Evolutionary conservation across 495 filamentous ascomycete genomes (phyloP), one percentile per base, ranked within the genome.

Genomic region (Penicillium macrosclerotiorum): DNA sequence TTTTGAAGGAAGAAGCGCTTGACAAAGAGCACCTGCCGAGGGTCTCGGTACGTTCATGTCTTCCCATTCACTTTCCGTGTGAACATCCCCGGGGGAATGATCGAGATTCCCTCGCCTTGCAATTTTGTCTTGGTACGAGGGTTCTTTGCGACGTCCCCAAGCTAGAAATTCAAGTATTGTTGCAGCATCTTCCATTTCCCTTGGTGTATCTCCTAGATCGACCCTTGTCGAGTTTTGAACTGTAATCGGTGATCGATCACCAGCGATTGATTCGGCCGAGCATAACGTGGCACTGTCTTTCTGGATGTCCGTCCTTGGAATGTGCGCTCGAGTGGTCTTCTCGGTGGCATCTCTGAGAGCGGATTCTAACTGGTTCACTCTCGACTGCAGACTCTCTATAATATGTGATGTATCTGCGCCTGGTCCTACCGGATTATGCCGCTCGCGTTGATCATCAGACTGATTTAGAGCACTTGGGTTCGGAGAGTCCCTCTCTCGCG

Each of bases 151-250:
- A 19, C 67, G 58, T 18, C 69, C 69, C 69, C 69, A 73, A 2
- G 67, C 68, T 6, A 73, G 60, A 37, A 73, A 73, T 40, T 73
- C 69, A 0, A 73, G 60, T n/a, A 73, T 63, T 7, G 69, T 68
- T 4, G 69, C 69, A 5, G 69, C 67, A 44, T 73, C 67, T 49
- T 67, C 63, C 16, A 63, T 54, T 32, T 64, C 67, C 3, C 29
- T 29, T 25, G 51, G 35, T 11, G 42, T 45, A 12, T 47, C 34
- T 14, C 32, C 43, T 12, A 30, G 3, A 4, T 41, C 37, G 16
- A 14, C 29, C 13, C 34, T 11, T 24, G 3, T 23, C 0, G 33
- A 39, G 18, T 13, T 24, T 17, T 27, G 39, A 2, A 9, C 12
- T 16, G 41, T 26, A 34, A 40, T 18, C 1, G 38, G 25, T 24